Evolutionary conservation across 2,329 filamentous ascomycete species (phyloP).

Genomic region (Sclerotinia spermophila): DNA sequence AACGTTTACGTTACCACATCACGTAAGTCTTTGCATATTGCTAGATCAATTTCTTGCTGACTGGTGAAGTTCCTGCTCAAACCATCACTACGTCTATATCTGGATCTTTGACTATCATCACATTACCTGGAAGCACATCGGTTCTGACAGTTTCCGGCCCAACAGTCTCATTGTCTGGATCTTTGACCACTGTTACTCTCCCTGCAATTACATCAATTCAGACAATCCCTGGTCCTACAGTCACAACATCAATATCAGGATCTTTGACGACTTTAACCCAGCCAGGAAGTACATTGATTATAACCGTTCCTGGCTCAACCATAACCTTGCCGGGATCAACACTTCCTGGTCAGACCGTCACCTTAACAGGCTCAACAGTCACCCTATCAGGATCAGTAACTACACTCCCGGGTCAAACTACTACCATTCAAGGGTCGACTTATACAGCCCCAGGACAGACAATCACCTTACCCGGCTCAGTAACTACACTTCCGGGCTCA

Average conservation of each 20-base stretch:
- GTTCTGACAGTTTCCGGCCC: neutral
- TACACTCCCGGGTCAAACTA: slow-evolving; percentile 15
- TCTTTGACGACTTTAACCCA: slow-evolving; percentile 19
- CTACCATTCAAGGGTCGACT: slow-evolving; percentile 21
- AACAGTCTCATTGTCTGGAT: slow-evolving; percentile 4
- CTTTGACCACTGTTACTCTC: neutral
- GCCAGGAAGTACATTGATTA: slow-evolving; percentile 16
- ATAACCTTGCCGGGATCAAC: slow-evolving; percentile 6
- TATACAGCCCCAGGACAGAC: slow-evolving; percentile 20
- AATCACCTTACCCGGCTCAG: slow-evolving; percentile 19
- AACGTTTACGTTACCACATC: neutral
- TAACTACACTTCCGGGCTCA: slow-evolving; percentile 9
- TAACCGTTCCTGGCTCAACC: neutral
- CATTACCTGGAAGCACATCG: slow-evolving; percentile 14
- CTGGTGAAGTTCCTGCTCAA: neutral
- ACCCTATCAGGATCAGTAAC: neutral
- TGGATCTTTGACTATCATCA: slow-evolving; percentile 21
- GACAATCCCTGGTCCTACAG: slow-evolving; percentile 18
- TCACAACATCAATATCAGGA: slow-evolving; percentile 20
- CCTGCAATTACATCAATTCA: neutral
- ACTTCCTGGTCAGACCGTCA: neutral
- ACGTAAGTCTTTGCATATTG: neutral
- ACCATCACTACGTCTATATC: slow-evolving; percentile 19
- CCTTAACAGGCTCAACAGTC: neutral
- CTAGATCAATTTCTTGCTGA: neutral